phyloP scores from a whole-genome alignment of 1,139 yeast genomes.

The Hemisphaericaspora xylofermentans region DNA sequence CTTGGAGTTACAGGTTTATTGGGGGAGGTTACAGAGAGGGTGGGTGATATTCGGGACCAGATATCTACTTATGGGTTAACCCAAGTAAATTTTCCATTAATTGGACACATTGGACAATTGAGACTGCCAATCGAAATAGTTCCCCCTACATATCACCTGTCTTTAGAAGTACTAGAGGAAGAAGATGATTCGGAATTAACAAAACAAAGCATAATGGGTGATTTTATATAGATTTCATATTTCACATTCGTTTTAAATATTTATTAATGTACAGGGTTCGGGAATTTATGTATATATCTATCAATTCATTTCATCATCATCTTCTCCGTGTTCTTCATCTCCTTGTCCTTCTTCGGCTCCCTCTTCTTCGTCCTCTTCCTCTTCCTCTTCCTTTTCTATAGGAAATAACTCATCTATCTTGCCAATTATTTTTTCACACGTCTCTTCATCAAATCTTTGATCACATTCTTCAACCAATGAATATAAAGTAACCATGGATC shows the following conservation, averaged over 20 bases:
- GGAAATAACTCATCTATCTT: conserved; percentile 55
- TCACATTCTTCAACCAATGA: conserved; percentile 91
- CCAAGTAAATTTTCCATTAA: conserved; percentile 12
- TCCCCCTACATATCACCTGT: conserved; percentile 5
- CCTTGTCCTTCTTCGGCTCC: conserved; percentile 20
- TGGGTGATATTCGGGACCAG: conserved; percentile 39
- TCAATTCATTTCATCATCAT: conserved; percentile 8
- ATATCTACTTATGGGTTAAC: conserved; percentile 28
- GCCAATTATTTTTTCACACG: conserved; percentile 53
- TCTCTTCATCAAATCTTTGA: conserved; percentile 66
- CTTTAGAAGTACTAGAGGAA: conserved; percentile 10
- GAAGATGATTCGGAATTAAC: conserved; percentile 19
- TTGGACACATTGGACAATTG: conserved; percentile 16
- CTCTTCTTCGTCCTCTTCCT: conserved; percentile 30
- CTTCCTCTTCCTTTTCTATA: conserved; percentile 31
- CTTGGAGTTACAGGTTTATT: conserved; percentile 73
- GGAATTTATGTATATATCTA: background rate
- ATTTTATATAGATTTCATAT: conserved; percentile 18
- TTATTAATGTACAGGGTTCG: conserved; percentile 1
- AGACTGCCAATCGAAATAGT: conserved; percentile 9
- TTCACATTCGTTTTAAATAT: background rate
- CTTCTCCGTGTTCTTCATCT: conserved; percentile 14
- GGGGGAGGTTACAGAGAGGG: conserved; percentile 57
- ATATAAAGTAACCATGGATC: conserved; percentile 74
- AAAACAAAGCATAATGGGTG: conserved; percentile 26